A percentile compares a stretch with the other conserved stretches of the same genome.
phyloP scores from a whole-genome alignment of 345 rosid genomes.

The Arabis hirsuta region DNA sequence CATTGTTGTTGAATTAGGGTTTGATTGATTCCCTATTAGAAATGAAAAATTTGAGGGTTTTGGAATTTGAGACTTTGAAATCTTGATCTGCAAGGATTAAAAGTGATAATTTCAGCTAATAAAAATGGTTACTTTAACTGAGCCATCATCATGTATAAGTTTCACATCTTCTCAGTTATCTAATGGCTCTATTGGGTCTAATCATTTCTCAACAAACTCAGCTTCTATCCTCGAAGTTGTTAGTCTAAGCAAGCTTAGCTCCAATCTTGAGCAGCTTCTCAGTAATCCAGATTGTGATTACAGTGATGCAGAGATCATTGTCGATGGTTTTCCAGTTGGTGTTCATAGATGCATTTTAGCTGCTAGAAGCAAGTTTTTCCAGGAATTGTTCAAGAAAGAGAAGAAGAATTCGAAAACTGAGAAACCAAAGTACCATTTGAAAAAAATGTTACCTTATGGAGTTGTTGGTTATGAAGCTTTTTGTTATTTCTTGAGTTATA shows the following conservation, averaged over 20 bases:
- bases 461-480: slow-evolving; percentile 81
- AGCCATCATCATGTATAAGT: slow-evolving; percentile 87
- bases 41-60: slow-evolving; percentile 16
- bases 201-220: slow-evolving; percentile 38
- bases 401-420: slow-evolving; percentile 41
- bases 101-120: slow-evolving; percentile 15
- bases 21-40: slow-evolving; percentile 19
- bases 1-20: background rate
- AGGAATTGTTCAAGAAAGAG: slow-evolving; percentile 63
- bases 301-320: slow-evolving; percentile 81
- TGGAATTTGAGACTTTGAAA: slow-evolving; percentile 16
- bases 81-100: slow-evolving; percentile 29
- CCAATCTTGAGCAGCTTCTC: slow-evolving; percentile 77
- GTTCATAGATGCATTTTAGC: slow-evolving; percentile 90
- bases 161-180: slow-evolving; percentile 85
- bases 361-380: slow-evolving; percentile 81
- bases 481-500: slow-evolving; percentile 69
- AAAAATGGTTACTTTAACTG: slow-evolving; percentile 52
- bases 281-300: slow-evolving; percentile 57
- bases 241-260: slow-evolving; percentile 81
- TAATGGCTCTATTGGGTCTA: slow-evolving; percentile 45
- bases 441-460: slow-evolving; percentile 69
- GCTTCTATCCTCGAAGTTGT: slow-evolving; percentile 61
- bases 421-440: slow-evolving; percentile 65
- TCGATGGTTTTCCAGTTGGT: slow-evolving; percentile 66